These are phyloP conservation scores for Claviceps pazoutovae DNA, from an alignment of 2,329 filamentous ascomycete species.

Conservation along the genomic window DNA sequence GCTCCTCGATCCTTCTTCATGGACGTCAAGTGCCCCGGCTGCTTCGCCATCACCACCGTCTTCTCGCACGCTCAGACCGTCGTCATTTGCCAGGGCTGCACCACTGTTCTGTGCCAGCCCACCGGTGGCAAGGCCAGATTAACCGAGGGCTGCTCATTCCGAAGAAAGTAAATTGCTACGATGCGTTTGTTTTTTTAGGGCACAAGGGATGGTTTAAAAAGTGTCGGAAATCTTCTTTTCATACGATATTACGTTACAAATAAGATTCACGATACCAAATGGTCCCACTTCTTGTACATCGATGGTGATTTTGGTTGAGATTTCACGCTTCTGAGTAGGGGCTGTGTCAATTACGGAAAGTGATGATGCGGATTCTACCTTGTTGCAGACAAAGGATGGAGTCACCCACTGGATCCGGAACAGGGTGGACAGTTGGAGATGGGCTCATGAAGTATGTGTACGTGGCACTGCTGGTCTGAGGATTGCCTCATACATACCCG, in stretches of 20 bases:
- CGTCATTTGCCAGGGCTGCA: slow-evolving; percentile 99
- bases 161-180: slow-evolving; percentile 80
- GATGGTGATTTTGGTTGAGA: too few relatives aligned
- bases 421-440: slow-evolving; percentile 48
- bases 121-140: slow-evolving; percentile 98
- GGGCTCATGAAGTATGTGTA: slow-evolving; percentile 48
- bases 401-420: slow-evolving; percentile 46
- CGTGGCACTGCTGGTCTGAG: slow-evolving; percentile 48
- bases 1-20: slow-evolving; percentile 99
- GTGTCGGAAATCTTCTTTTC: too few relatives aligned
- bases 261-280: too few relatives aligned
- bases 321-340: too few relatives aligned
- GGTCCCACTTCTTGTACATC: too few relatives aligned
- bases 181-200: slow-evolving; percentile 29
- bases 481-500: slow-evolving; percentile 50
- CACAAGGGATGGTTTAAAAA: too few relatives aligned
- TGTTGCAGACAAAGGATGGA: slow-evolving; percentile 62
- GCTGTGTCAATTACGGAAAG: too few relatives aligned
- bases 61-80: slow-evolving; percentile 99
- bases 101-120: slow-evolving; percentile 97
- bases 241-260: too few relatives aligned
- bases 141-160: slow-evolving; percentile 99
- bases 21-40: slow-evolving; percentile 99
- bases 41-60: slow-evolving; percentile 99
- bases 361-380: neutral